Base-by-base conservation (phyloP, 2,329 filamentous ascomycete genomes). In the Cadophora malorum region DNA sequence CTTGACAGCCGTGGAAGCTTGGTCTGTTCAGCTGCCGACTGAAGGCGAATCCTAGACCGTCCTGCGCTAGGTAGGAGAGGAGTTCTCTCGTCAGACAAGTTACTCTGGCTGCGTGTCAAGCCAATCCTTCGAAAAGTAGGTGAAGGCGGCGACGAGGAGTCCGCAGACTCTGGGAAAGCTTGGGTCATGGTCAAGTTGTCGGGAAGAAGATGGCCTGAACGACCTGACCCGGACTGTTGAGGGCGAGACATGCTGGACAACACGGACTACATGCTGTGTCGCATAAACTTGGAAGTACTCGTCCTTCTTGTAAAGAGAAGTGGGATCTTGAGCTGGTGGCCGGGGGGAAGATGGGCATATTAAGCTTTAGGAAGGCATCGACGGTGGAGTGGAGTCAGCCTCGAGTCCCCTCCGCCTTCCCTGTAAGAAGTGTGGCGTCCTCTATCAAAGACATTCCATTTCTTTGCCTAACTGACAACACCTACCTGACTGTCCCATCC, bases 21-120 rank as follows among this genome's bases (percentile, higher is more conserved):
- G 16, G 41, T 21, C 6, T 49, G 66, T 70, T 56, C 71, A 12
- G 60, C 31, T 3, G 69, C 69, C 45, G 70, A 69, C 45, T 73
- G 71, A 14, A 74, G 31, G 64, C 73, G 74, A 63, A 76, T 74
- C 60, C 74, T 69, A 31, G 75, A 74, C n/a, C 75, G 72, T 7
- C 73, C 71, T 21, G 71, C 74, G 62, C 70, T 72, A 41, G 65
- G 67, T 8, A 71, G 65, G 14, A 71, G 67, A 33, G 70, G 68
- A 52, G 66, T 67, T 63, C 76, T 71, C 70, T 78, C 76, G 66
- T 77, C 74, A 21, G 70, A 72, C 19, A 73, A 31, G 35, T 45
- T 69, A 50, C 73, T 75, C 25, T 70, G 67, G 19, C 67, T 61
- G 19, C 70, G 68, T 14, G 62, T 59, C 53, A 74, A 55, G 35